Evolutionary conservation across 257 asterid genomes (phyloP), one percentile per base, ranked within the genome.

Genomic region (Solanum ossicruentum): DNA sequence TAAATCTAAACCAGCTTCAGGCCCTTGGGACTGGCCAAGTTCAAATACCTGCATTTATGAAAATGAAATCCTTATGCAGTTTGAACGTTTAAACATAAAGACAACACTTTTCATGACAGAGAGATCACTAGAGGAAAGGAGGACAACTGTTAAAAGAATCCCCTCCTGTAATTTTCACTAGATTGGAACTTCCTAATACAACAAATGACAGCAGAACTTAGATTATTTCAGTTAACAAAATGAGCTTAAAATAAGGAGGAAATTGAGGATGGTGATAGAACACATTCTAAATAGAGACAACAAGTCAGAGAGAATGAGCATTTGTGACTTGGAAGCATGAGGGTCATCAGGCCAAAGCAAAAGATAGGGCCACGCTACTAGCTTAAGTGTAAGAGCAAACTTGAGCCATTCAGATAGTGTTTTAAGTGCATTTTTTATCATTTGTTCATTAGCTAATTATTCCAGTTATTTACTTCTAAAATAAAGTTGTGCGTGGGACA

Each of bases 11-110:
- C 98, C 97, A 75, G 86, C 93, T 87, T 94, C 97, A 69, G 96
- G 98, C 73, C 97, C 97, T 90, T 92, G 94, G 81, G 91, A 89
- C 71, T 97, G 91, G 85, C 91, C 86, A 80, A 94, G 94, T 88
- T 92, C 98, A 83, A 94, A 84, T 72, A 94, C 91, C 98, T 94
- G 91, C 83, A 85, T 70, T 86, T 87, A 36, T 80, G 47, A 85
- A 58, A 81, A 73, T 70, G 72, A 81, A 87, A 52, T 26, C 52
- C 65, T 78, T 28, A 78, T 26, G 65, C 83, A 51, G 21, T 75
- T n/a, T 51, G 83, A 78, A 78, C 2, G 18, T 45, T 78, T 16
- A 21, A 52, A 52, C 65, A 83, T 36, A 49, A 26, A 52, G 23
- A 21, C 56, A 36, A 54, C 81, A 49, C 39, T 52, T 83, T 12